Conservation (phyloP, 306 rosid genomes). For the Vigna trinervia region DNA sequence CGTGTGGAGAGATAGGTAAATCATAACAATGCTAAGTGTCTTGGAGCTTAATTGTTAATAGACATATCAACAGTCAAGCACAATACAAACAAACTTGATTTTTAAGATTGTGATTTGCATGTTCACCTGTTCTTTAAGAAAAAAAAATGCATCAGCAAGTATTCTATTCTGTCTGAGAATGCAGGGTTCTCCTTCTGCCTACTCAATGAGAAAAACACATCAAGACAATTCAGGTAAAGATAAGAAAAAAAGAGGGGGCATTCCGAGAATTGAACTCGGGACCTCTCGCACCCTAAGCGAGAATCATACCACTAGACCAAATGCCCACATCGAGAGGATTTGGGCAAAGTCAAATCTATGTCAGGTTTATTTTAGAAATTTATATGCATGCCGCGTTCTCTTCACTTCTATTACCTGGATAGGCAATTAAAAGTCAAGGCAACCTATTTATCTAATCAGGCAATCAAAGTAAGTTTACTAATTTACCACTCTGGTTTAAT, state of each 20-base stretch:
- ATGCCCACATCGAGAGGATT: conserved; percentile 30
- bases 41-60: too few species aligned
- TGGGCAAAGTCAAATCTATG: not conserved
- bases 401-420: conserved; percentile 2
- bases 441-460: conserved; percentile 11
- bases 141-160: too few species aligned
- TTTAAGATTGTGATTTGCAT: not conserved
- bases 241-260: conserved; percentile 19
- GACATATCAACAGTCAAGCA: not conserved
- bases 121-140: not conserved
- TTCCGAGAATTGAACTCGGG: conserved; percentile 53
- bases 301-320: conserved; percentile 76
- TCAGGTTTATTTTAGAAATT: not conserved
- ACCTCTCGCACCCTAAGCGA: conserved; percentile 80
- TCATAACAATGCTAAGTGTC: not conserved
- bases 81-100: not conserved
- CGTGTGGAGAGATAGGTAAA: not conserved
- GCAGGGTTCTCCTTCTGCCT: not conserved
- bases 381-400: not conserved
- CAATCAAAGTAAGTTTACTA: not conserved
- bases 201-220: not conserved
- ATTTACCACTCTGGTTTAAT: not conserved
- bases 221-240: not conserved
- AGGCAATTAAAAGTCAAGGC: conserved; percentile 10
- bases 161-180: not conserved